A percentile compares a stretch with the other conserved stretches of the same genome.
These are phyloP conservation scores for Oxytropis ochrocephala DNA, from an alignment of 306 rosid genomes.

Conservation along the genomic window DNA sequence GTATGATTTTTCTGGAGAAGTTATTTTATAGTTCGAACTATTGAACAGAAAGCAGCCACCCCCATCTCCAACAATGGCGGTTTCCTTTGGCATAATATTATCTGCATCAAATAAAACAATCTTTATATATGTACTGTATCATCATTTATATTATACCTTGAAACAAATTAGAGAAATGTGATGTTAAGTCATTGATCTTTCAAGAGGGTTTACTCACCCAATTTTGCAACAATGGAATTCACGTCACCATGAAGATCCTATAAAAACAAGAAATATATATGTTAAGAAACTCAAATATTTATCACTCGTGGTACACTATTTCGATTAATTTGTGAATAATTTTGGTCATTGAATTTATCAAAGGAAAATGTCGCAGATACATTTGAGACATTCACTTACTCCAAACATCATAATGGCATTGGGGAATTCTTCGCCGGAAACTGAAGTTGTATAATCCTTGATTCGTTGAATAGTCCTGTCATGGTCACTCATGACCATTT, in stretches of 20 bases:
- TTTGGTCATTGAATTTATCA: too few relatives aligned
- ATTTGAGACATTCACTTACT: slow-evolving; percentile 26
- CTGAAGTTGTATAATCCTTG: slow-evolving; percentile 28
- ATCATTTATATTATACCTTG: background rate
- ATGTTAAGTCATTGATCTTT: background rate
- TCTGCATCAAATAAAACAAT: slow-evolving; percentile 24
- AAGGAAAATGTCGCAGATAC: too few relatives aligned
- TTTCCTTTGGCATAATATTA: slow-evolving; percentile 38
- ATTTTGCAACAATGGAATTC: slow-evolving; percentile 24
- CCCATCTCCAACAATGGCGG: slow-evolving; percentile 50
- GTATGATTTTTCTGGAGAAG: slow-evolving; percentile 10
- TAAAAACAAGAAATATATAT: too few relatives aligned
- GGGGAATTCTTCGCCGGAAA: slow-evolving; percentile 34
- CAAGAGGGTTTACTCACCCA: slow-evolving; percentile 33
- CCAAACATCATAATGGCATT: slow-evolving; percentile 48
- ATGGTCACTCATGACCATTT: slow-evolving; percentile 10
- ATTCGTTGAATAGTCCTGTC: slow-evolving; percentile 31
- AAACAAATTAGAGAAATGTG: background rate
- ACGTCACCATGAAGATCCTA: slow-evolving; percentile 39
- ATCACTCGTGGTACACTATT: too few relatives aligned
- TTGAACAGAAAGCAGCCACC: slow-evolving; percentile 38
- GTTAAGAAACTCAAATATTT: too few relatives aligned
- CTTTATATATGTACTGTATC: background rate
- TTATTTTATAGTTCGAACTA: slow-evolving; percentile 19
- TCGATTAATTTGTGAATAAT: too few relatives aligned